Evolutionary conservation across 768 basidiomycete species (phyloP).

Genomic region (Cystobasidiopsis lactophilus): DNA sequence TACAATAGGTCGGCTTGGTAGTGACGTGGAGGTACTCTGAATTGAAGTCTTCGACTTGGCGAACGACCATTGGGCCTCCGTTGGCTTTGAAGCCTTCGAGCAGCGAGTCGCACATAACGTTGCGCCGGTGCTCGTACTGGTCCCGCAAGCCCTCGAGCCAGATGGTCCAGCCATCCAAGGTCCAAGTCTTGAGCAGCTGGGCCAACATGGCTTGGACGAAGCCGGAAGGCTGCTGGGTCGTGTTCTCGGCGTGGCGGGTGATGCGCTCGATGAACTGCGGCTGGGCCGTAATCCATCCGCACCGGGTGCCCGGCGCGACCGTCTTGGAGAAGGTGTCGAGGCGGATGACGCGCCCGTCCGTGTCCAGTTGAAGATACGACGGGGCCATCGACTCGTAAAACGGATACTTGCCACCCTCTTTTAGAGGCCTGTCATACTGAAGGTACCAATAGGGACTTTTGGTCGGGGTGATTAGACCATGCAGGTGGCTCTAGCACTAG

Average conservation of each 20-base stretch:
- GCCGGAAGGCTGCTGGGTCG: constrained; percentile 48
- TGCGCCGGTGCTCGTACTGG: constrained; percentile 1
- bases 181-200: constrained; percentile 44
- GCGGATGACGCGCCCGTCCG: constrained; percentile 61
- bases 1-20: constrained; percentile 8
- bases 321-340: constrained; percentile 63
- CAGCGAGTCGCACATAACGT: background rate
- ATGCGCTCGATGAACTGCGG: constrained; percentile 54
- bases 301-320: constrained; percentile 47
- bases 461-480: background rate
- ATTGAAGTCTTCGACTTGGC: constrained; percentile 6
- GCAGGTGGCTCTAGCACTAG: too few species aligned
- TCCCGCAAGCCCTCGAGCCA: constrained; percentile 43
- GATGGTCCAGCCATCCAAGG: constrained; percentile 45
- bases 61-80: constrained; percentile 3
- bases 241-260: constrained; percentile 44
- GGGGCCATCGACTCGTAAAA: constrained; percentile 18
- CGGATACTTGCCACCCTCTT: background rate
- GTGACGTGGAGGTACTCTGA: background rate
- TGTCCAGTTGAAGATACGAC: constrained; percentile 37
- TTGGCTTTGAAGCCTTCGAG: background rate
- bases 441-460: background rate
- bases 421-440: background rate
- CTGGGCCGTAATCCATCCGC: constrained; percentile 62
- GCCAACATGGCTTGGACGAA: constrained; percentile 45